Conservation (phyloP, 2,329 filamentous ascomycete genomes). For the Nigrograna mackinnonii region DNA sequence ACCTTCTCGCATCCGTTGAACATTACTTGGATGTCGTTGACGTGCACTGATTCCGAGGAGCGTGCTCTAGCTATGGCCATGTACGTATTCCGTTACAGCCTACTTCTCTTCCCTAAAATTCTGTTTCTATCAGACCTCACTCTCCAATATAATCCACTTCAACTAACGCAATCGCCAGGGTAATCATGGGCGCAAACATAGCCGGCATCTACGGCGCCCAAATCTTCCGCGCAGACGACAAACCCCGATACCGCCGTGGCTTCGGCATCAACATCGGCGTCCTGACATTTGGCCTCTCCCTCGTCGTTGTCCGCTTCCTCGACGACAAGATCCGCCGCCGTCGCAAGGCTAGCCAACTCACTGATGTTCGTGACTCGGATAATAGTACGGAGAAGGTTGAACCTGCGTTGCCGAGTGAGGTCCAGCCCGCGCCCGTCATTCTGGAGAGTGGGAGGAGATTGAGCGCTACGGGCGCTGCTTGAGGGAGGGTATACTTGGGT, state of each 20-base stretch:
- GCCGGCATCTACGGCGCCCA: conserved; percentile 65
- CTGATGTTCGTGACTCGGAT: conserved; percentile 11
- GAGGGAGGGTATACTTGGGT: too few relatives aligned
- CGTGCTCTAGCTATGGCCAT: conserved; percentile 63
- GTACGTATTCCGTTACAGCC: conserved; percentile 33
- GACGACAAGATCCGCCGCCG: conserved; percentile 41
- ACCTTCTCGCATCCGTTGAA: conserved; percentile 62
- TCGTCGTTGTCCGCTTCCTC: conserved; percentile 48
- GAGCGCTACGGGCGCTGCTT: not conserved
- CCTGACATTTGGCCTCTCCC: conserved; percentile 42
- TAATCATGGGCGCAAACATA: conserved; percentile 66
- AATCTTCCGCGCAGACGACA: conserved; percentile 60
- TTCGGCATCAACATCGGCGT: conserved; percentile 53
- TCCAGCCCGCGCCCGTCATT: conserved; percentile 15
- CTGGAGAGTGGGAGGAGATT: not conserved
- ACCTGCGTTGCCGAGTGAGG: conserved; percentile 8
- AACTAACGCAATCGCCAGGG: conserved; percentile 30
- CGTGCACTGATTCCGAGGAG: conserved; percentile 61
- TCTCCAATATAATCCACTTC: not conserved
- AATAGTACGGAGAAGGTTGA: not conserved
- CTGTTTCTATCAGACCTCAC: not conserved
- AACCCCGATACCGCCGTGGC: conserved; percentile 55
- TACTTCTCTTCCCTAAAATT: too few relatives aligned
- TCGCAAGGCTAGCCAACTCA: conserved; percentile 10
- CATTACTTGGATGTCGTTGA: conserved; percentile 63